A percentile compares a stretch with the other conserved stretches of the same genome.
phyloP scores from a whole-genome alignment of 2,329 filamentous ascomycete genomes.

The Nothomitra cinnamomea region DNA sequence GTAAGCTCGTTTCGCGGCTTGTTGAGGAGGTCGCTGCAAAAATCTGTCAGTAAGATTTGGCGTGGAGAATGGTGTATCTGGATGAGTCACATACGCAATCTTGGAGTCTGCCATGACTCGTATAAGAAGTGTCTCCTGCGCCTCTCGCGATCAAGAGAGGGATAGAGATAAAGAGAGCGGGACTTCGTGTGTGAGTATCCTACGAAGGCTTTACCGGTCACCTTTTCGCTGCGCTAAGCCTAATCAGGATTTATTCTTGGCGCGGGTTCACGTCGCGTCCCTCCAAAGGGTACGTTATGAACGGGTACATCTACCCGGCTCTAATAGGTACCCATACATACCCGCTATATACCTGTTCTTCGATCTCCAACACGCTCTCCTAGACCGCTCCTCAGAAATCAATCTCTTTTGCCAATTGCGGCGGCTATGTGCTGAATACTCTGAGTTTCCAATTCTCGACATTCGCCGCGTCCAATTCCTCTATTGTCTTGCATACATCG shows the following conservation, averaged over 20 bases:
- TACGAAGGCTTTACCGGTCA: not conserved
- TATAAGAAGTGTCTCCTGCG: not conserved
- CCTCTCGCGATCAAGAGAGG: not conserved
- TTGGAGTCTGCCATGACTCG: constrained; percentile 6
- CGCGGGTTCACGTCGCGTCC: not conserved
- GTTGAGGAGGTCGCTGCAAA: constrained; percentile 60
- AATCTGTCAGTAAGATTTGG: not conserved
- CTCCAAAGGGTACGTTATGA: not conserved
- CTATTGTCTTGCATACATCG: too few species aligned
- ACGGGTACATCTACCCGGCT: not conserved
- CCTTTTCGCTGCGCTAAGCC: not conserved
- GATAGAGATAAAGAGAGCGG: not conserved
- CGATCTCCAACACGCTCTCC: not conserved
- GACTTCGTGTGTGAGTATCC: not conserved
- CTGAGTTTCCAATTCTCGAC: too few species aligned
- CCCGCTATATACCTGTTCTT: not conserved
- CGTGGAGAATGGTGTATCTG: not conserved
- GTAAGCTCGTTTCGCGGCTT: constrained; percentile 85
- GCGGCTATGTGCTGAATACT: too few species aligned
- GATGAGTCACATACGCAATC: constrained; percentile 5
- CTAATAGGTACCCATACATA: not conserved
- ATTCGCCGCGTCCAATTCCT: not conserved
- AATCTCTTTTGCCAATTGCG: too few species aligned
- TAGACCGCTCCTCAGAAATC: too few species aligned
- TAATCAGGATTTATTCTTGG: not conserved